These are phyloP conservation scores for Phlebiopsis gigantea DNA, from an alignment of 768 basidiomycete genomes.

Conservation along the genomic window DNA sequence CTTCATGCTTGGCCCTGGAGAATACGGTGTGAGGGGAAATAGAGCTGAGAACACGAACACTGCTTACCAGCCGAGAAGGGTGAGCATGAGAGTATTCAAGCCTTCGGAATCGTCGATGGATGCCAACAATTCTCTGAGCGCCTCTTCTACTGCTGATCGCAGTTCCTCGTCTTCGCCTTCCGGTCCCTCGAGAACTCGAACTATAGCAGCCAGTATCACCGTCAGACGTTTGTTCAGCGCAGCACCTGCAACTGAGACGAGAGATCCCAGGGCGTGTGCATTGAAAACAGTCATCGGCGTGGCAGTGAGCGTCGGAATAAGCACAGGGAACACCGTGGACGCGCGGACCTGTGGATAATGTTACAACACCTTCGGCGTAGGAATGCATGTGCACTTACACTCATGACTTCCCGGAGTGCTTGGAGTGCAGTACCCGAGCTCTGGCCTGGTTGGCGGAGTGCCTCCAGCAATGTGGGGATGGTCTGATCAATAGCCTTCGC, in stretches of 20 bases:
- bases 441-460: constrained; percentile 87
- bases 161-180: constrained; percentile 54
- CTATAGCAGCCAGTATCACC: constrained; percentile 72
- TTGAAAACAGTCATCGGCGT: constrained; percentile 95
- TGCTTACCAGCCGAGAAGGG: constrained; percentile 81
- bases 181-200: constrained; percentile 69
- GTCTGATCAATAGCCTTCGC: constrained; percentile 92
- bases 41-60: background rate
- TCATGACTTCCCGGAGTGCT: constrained; percentile 92
- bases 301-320: constrained; percentile 89
- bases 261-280: constrained; percentile 80
- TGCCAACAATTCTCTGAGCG: constrained; percentile 65
- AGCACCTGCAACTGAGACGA: constrained; percentile 90
- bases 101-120: constrained; percentile 87
- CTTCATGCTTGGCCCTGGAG: constrained; percentile 73
- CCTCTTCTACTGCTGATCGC: constrained; percentile 62
- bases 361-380: background rate
- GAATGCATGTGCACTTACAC: constrained; percentile 51
- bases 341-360: constrained; percentile 67
- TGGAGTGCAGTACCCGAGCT: constrained; percentile 94
- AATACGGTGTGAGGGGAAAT: background rate
- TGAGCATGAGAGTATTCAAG: constrained; percentile 82
- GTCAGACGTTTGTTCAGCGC: constrained; percentile 83
- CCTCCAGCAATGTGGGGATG: constrained; percentile 90
- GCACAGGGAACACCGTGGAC: constrained; percentile 91